Evolutionary conservation across 2,329 filamentous ascomycete species (phyloP).

Genomic region (Chaetothyriales sp.): DNA sequence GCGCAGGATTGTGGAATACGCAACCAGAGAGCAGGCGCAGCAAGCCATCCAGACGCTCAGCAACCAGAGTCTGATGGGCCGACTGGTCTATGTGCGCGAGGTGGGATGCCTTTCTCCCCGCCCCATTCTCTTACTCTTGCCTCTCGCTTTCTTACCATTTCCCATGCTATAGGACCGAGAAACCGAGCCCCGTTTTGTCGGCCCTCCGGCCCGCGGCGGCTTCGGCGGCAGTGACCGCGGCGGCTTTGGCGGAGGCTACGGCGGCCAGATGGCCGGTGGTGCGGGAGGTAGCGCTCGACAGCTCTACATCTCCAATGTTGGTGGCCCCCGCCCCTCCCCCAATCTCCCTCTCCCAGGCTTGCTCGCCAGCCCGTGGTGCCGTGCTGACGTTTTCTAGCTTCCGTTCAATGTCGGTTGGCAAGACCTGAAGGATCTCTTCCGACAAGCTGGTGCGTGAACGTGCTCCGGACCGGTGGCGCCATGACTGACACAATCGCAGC

Average conservation of each 20-base stretch:
- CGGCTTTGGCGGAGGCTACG: constrained; percentile 28
- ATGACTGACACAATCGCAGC: constrained; percentile 22
- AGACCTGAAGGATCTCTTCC: constrained; percentile 96
- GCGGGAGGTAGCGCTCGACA: constrained; percentile 59
- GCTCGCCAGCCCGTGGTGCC: constrained; percentile 19
- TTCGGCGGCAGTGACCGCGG: constrained; percentile 45
- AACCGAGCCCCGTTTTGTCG: constrained; percentile 90
- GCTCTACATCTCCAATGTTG: constrained; percentile 96
- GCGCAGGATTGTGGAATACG: constrained; percentile 97
- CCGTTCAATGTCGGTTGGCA: constrained; percentile 98
- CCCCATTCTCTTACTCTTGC: not conserved
- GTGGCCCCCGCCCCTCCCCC: constrained; percentile 49
- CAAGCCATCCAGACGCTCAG: constrained; percentile 93
- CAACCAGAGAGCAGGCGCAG: constrained; percentile 96
- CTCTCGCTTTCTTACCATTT: constrained; percentile 1
- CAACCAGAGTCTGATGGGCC: constrained; percentile 98
- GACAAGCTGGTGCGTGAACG: constrained; percentile 71
- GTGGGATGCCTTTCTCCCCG: constrained; percentile 34
- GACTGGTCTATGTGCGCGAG: constrained; percentile 96
- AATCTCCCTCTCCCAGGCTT: constrained; percentile 13
- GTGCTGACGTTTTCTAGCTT: constrained; percentile 50
- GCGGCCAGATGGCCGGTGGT: constrained; percentile 34
- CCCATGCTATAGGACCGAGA: constrained; percentile 68
- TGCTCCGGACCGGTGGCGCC: constrained; percentile 11
- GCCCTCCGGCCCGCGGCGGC: constrained; percentile 54